Base-by-base conservation (phyloP, 2,329 filamentous ascomycete genomes). In the Emmonsiellopsis sp. region DNA sequence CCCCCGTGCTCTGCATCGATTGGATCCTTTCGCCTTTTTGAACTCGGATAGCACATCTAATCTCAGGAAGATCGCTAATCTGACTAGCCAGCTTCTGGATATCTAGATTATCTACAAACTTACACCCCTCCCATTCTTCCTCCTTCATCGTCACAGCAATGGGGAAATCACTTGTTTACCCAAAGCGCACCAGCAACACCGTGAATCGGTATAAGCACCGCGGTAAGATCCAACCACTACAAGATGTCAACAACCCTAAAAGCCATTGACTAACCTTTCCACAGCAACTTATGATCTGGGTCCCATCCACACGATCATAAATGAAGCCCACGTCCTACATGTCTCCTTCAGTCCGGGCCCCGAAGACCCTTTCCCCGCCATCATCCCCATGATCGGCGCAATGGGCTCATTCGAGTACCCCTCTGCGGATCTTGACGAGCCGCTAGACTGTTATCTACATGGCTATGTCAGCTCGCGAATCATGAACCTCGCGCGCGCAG, bases 341-440 rank as follows among this genome's bases (percentile, higher is more conserved):
- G 83, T 94, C 62, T 89, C 88, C 58, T 94, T 94, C 77, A 81
- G 78, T 49, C 75, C 79, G 2, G 74, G 75, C 4, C 71, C 77
- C 0, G 71, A 75, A 44, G 80, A 83, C 51, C 84, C 86, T 1
- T 93, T 91, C 64, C 88, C 88, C 3, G 80, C 82, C 50, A 84
- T 85, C 52, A 77, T 95, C 2, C 89, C 89, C 56, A 92, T 94
- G 88, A 87, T 94, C 62, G 88, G 87, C 50, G 83, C 87, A 61
- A 86, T 93, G 78, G 87, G 83, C 10, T 87, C 83, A 27, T 93
- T 85, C 65, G 75, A 76, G 7, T 72, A 74, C 55, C 84, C 84
- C 5, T 83, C 79, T 52, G 76, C 81, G 13, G 75, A 77, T 51
- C 68, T 60, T 14, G 76, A 79, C 49, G 83, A 89, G 58, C 82